These are phyloP conservation scores for Malassezia cuniculi DNA, from an alignment of 1,284 basidiomycete genomes.

Conservation along the genomic window DNA sequence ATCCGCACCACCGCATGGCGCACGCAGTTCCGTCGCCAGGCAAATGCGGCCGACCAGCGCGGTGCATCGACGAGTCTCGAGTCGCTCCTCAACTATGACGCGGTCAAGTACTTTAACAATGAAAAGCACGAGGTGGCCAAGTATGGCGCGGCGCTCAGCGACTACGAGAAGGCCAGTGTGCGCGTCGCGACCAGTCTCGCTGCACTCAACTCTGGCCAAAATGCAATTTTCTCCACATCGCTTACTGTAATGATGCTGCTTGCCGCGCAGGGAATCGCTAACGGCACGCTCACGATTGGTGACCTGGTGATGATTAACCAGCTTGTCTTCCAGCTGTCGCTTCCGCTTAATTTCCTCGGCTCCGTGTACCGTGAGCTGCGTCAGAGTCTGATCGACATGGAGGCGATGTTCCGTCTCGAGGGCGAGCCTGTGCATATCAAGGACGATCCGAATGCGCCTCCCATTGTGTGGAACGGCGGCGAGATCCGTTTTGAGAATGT, in stretches of 20 bases:
- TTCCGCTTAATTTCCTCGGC: constrained; percentile 91
- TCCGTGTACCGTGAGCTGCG: constrained; percentile 91
- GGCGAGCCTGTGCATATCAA: constrained; percentile 65
- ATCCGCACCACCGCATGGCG: constrained; percentile 92
- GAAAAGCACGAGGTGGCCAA: constrained; percentile 78
- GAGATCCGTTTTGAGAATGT: constrained; percentile 87
- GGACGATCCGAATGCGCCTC: constrained; percentile 59
- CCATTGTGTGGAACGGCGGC: constrained; percentile 61
- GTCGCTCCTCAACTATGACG: constrained; percentile 92
- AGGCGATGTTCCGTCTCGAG: constrained; percentile 80
- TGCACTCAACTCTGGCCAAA: constrained; percentile 87
- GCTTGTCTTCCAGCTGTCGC: constrained; percentile 90
- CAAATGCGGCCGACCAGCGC: constrained; percentile 90
- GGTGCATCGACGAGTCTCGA: constrained; percentile 88
- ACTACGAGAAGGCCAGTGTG: constrained; percentile 80
- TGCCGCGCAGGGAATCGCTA: constrained; percentile 81
- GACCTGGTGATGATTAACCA: constrained; percentile 98
- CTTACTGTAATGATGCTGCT: constrained; percentile 91
- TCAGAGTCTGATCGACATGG: constrained; percentile 93
- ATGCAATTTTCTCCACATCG: constrained; percentile 83
- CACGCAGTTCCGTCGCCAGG: constrained; percentile 82
- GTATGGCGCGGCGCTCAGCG: constrained; percentile 75
- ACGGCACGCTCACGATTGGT: constrained; percentile 92
- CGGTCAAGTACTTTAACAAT: constrained; percentile 99
- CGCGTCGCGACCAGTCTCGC: constrained; percentile 91